Conservation (phyloP, 495 filamentous ascomycete species). For the Penicillium fimorum region DNA sequence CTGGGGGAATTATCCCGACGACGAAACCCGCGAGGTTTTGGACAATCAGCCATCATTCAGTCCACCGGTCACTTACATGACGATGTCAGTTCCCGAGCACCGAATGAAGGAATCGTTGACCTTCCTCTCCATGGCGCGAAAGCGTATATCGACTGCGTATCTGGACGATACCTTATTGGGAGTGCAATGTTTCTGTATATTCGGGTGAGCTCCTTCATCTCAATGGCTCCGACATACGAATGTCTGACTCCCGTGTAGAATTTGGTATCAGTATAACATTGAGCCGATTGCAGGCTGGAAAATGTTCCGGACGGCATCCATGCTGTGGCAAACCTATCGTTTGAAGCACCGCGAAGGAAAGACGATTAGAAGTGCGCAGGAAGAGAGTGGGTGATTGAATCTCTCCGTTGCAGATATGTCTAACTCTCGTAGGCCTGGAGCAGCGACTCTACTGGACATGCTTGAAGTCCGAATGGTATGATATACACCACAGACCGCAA, state of each 20-base stretch:
- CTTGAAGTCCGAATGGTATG: constrained; percentile 39
- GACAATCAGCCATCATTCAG: constrained; percentile 19
- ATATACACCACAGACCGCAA: background rate
- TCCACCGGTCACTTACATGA: constrained; percentile 22
- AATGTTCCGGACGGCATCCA: constrained; percentile 39
- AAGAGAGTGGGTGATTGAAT: constrained; percentile 28
- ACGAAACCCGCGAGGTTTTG: constrained; percentile 24
- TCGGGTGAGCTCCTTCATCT: constrained; percentile 26
- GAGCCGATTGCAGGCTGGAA: constrained; percentile 40
- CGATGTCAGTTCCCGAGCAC: constrained; percentile 23
- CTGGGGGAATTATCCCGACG: constrained; percentile 35
- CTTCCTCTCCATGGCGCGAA: constrained; percentile 36
- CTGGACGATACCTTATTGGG: constrained; percentile 34
- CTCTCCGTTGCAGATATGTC: constrained; percentile 1
- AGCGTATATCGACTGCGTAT: constrained; percentile 34
- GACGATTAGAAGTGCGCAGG: constrained; percentile 33
- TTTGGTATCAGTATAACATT: constrained; percentile 44
- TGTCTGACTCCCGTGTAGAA: constrained; percentile 18
- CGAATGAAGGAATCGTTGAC: constrained; percentile 27
- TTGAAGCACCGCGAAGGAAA: constrained; percentile 26
- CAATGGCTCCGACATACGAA: background rate
- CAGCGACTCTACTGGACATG: constrained; percentile 44
- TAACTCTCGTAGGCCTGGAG: constrained; percentile 27
- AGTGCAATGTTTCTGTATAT: constrained; percentile 40
- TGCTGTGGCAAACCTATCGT: constrained; percentile 41